These are phyloP conservation scores for Scolecobasidium constrictum DNA, from an alignment of 2,329 filamentous ascomycete genomes.

Conservation along the genomic window DNA sequence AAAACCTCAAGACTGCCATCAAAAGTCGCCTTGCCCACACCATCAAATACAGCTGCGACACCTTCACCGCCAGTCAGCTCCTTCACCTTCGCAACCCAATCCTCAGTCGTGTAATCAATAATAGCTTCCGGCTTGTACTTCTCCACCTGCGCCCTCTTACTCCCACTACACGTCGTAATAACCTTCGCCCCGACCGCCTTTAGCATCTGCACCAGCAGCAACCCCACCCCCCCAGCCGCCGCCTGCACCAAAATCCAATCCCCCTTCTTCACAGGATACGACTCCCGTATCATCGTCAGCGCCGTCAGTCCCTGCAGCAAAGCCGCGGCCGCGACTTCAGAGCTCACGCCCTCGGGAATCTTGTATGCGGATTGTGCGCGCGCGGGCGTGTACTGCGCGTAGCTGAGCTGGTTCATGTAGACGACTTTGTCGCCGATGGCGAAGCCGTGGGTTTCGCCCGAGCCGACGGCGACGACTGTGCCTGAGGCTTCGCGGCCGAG, in stretches of 20 bases:
- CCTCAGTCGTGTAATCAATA: slow-evolving; percentile 56
- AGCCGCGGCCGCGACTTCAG: slow-evolving; percentile 54
- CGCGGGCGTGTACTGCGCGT: slow-evolving; percentile 49
- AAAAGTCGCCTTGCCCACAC: slow-evolving; percentile 77
- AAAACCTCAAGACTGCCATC: slow-evolving; percentile 65
- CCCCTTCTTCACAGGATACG: slow-evolving; percentile 56
- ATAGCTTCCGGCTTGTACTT: slow-evolving; percentile 60
- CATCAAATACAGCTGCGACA: slow-evolving; percentile 71
- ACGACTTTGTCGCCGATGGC: slow-evolving; percentile 59
- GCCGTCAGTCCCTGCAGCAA: slow-evolving; percentile 79
- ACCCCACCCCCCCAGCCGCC: slow-evolving; percentile 71
- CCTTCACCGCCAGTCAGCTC: slow-evolving; percentile 64
- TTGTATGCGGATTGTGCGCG: slow-evolving; percentile 45
- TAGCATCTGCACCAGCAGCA: slow-evolving; percentile 66
- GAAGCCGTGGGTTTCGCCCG: slow-evolving; percentile 44
- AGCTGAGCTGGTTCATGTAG: slow-evolving; percentile 48
- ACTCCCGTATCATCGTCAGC: slow-evolving; percentile 66
- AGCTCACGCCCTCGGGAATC: slow-evolving; percentile 51
- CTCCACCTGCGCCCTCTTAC: slow-evolving; percentile 61
- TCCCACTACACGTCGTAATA: slow-evolving; percentile 65
- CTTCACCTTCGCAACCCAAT: slow-evolving; percentile 50
- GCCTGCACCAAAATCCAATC: slow-evolving; percentile 81
- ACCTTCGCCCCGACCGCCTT: slow-evolving; percentile 60
- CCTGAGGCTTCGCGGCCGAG: slow-evolving; percentile 74
- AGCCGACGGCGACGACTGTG: slow-evolving; percentile 50